These are phyloP conservation scores for Hygrophoropsis aurantiaca DNA, from an alignment of 768 basidiomycete species.

Conservation along the genomic window DNA sequence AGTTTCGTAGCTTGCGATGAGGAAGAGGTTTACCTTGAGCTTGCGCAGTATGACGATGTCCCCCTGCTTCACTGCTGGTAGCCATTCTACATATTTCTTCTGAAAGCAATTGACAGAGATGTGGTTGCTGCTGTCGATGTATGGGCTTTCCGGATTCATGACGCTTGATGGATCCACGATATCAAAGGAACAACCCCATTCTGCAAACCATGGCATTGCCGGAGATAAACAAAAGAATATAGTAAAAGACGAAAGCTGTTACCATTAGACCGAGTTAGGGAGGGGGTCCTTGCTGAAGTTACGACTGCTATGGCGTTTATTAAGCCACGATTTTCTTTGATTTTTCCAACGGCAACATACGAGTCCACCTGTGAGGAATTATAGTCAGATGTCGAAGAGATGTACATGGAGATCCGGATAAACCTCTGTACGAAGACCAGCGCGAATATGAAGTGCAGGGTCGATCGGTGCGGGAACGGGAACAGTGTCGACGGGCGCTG, in stretches of 20 bases:
- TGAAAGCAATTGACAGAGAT: conserved; percentile 53
- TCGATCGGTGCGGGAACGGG: neutral
- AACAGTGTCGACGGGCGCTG: neutral
- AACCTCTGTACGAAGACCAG: conserved; percentile 26
- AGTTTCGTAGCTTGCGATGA: neutral
- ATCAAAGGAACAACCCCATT: conserved; percentile 42
- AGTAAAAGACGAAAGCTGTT: neutral
- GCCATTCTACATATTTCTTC: conserved; percentile 43
- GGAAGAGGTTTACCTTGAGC: conserved; percentile 43
- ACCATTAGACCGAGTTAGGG: conserved; percentile 26
- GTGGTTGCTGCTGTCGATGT: conserved; percentile 4
- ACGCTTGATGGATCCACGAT: conserved; percentile 55
- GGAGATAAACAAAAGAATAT: conserved; percentile 1
- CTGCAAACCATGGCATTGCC: conserved; percentile 34
- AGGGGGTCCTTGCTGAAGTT: conserved; percentile 8
- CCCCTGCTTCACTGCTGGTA: conserved; percentile 48
- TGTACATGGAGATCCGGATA: conserved; percentile 13
- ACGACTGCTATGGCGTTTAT: conserved; percentile 35
- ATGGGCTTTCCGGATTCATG: conserved; percentile 17
- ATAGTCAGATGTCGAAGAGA: conserved; percentile 1
- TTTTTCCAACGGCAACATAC: conserved; percentile 18
- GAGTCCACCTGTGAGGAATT: conserved; percentile 21
- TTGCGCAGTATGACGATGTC: conserved; percentile 52
- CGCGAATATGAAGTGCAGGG: conserved; percentile 8
- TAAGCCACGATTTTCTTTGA: conserved; percentile 11